These are phyloP conservation scores for Seiridium unicorne DNA, from an alignment of 2,329 filamentous ascomycete species.

Conservation along the genomic window DNA sequence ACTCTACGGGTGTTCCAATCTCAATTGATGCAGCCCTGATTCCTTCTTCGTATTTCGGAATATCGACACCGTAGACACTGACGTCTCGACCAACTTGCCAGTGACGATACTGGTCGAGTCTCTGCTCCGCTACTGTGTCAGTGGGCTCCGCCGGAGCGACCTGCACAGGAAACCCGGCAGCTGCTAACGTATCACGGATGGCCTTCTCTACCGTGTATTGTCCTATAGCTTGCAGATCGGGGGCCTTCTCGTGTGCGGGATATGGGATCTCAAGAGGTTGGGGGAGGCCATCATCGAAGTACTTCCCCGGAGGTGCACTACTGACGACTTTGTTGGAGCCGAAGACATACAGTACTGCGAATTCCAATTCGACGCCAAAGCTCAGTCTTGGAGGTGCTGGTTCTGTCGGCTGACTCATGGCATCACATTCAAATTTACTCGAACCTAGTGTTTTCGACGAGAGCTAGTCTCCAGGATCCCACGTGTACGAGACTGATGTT, in stretches of 20 bases:
- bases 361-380: not conserved
- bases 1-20: slow-evolving; percentile 11
- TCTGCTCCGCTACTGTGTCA: not conserved
- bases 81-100: not conserved
- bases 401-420: not conserved
- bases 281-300: not conserved
- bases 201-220: not conserved
- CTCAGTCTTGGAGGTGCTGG: not conserved
- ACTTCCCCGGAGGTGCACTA: not conserved
- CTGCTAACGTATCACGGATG: not conserved
- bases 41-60: not conserved
- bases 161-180: not conserved
- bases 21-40: slow-evolving; percentile 5
- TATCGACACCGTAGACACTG: not conserved
- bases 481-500: too few relatives aligned
- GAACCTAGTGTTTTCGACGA: too few relatives aligned
- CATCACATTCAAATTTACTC: too few relatives aligned
- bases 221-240: not conserved
- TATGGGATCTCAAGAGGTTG: not conserved
- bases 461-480: too few relatives aligned
- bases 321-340: not conserved
- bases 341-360: not conserved
- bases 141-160: too few relatives aligned
- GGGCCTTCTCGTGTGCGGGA: not conserved
- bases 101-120: not conserved